Percentiles rank a stretch among this genome's conserved stretches.
Conservation (phyloP, 495 filamentous ascomycete species). For the Podospora appendiculata region DNA sequence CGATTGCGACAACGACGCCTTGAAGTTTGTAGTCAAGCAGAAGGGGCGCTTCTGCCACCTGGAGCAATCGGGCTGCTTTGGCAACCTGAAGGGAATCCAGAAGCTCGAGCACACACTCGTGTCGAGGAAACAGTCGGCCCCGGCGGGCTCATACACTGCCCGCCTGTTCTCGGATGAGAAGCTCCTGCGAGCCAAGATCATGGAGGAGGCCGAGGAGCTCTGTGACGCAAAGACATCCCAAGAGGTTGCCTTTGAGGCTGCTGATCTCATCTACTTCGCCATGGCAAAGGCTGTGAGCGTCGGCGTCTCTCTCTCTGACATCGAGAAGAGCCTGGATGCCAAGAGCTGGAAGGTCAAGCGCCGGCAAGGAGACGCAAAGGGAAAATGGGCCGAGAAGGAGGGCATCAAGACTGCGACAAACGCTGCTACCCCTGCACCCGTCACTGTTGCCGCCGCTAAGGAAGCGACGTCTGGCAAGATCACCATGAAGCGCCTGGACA, state of each 20-base stretch:
- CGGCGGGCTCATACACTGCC: conserved; percentile 86
- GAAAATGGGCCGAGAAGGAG: conserved; percentile 75
- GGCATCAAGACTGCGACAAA: conserved; percentile 50
- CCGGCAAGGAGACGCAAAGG: conserved; percentile 88
- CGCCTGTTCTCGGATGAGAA: conserved; percentile 86
- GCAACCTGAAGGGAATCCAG: conserved; percentile 69
- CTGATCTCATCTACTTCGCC: conserved; percentile 93
- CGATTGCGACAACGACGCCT: conserved; percentile 89
- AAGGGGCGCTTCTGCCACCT: conserved; percentile 94
- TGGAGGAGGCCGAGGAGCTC: conserved; percentile 94
- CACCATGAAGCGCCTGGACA: conserved; percentile 71
- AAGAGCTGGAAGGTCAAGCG: conserved; percentile 92
- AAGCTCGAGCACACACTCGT: conserved; percentile 79
- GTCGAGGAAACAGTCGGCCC: conserved; percentile 70
- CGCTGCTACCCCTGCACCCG: conserved; percentile 4
- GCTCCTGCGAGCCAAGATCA: conserved; percentile 87
- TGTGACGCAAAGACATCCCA: conserved; percentile 75
- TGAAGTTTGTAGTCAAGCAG: conserved; percentile 83
- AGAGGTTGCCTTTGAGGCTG: conserved; percentile 87
- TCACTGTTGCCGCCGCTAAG: conserved; percentile 26
- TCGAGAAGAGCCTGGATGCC: conserved; percentile 84
- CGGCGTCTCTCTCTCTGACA: conserved; percentile 76
- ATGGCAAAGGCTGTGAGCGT: conserved; percentile 77
- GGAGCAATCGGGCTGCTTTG: conserved; percentile 85
- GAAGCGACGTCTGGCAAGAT: conserved; percentile 57